Base-by-base conservation (phyloP, 2,329 filamentous ascomycete species). In the Coniochaeta prunicola region DNA sequence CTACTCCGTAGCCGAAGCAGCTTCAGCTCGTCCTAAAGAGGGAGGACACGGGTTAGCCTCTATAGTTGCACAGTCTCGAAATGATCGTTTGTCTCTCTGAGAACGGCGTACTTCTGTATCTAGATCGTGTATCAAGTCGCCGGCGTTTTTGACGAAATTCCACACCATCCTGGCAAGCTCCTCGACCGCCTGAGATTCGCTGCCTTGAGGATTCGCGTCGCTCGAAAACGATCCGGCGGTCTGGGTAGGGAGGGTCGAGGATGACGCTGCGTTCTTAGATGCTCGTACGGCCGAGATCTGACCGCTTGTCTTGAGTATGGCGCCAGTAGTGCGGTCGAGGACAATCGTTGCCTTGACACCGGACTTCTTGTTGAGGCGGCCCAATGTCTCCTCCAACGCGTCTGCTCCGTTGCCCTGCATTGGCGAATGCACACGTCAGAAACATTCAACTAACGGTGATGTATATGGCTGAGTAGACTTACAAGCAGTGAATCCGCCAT, bases 311-410 rank as follows among this genome's bases (percentile, higher is more conserved):
- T 88, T 89, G 57, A 94, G 80, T 56, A 94, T 89, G 2, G 88
- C 81, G 57, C 89, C 90, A 24, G 83, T 87, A 15, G 82, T 75
- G 59, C 89, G 84, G 65, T 92, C 89, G 45, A 94, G 78, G 58
- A 91, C 84, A 55, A 94, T 80, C 58, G 89, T 89, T 65, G 88
- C 89, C 70, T 89, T 89, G 57, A 94, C 90, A 61, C 89, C 89
- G 31, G 88, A 82, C 68, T 93, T 93, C 69, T 88, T 88, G 42
- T 88, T 85, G 50, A 94, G 79, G 19, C 88, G 86, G 53, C 82
- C 83, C 61, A 92, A 81, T 61, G 83, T 76, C 76, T 85, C 82
- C 57, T 84, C 81, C 60, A 90, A 80, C 45, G 82, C 83, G 65
- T 89, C 86, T 60, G 83, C 78, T 62, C 76, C 77, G 65, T 75